Evolutionary conservation across 2,329 filamentous ascomycete species (phyloP).

Genomic region (Blastomyces percursus): DNA sequence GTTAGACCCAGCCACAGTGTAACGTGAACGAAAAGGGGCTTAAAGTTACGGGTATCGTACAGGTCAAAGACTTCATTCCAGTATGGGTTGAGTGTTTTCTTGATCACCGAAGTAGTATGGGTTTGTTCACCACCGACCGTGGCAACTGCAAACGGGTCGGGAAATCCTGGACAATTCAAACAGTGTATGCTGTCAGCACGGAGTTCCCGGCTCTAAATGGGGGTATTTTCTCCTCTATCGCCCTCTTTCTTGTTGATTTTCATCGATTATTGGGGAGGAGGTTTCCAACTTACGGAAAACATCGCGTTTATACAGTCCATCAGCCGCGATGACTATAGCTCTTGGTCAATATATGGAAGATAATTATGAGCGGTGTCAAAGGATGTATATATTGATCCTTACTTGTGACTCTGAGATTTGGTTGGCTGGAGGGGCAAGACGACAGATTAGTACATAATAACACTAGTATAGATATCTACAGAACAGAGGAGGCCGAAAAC

Average conservation of each 20-base stretch:
- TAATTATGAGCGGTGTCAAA: conserved; percentile 13
- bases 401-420: conserved; percentile 93
- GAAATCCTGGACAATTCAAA: conserved; percentile 57
- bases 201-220: background rate
- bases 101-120: conserved; percentile 93
- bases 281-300: conserved; percentile 69
- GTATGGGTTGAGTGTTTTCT: conserved; percentile 97
- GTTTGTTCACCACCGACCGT: conserved; percentile 98
- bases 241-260: background rate
- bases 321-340: conserved; percentile 81
- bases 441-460: conserved; percentile 15
- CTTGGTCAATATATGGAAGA: conserved; percentile 1
- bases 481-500: background rate
- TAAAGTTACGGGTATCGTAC: conserved; percentile 44
- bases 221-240: background rate
- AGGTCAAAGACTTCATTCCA: conserved; percentile 99
- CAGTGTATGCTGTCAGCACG: conserved; percentile 3
- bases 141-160: conserved; percentile 93
- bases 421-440: conserved; percentile 44
- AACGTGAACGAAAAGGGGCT: background rate
- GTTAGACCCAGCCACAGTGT: background rate
- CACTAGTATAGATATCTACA: conserved; percentile 5
- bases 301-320: conserved; percentile 98
- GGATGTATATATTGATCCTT: conserved; percentile 28
- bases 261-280: background rate